phyloP scores from a whole-genome alignment of 129 eudicot genomes.

The Flaveria linearis region DNA sequence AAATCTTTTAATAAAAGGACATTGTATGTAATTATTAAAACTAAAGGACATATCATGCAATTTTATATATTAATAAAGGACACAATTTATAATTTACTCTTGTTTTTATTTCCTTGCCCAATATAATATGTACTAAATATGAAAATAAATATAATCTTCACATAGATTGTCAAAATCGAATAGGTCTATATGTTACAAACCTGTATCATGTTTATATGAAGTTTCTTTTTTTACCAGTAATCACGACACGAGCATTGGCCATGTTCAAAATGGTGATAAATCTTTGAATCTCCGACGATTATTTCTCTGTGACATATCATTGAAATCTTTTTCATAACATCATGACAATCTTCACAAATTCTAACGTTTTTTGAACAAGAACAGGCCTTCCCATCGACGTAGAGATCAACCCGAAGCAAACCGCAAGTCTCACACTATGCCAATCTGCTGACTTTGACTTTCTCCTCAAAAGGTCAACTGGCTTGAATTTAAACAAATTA shows the following conservation, averaged over 20 bases:
- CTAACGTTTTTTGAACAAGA: constrained; percentile 59
- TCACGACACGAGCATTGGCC: constrained; percentile 72
- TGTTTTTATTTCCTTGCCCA: too few species aligned
- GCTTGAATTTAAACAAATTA: constrained; percentile 45
- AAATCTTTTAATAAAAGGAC: too few species aligned
- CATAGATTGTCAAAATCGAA: neutral
- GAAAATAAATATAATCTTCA: neutral
- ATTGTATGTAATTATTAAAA: too few species aligned
- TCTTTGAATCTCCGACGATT: constrained; percentile 79
- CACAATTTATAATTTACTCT: too few species aligned
- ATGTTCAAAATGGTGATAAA: constrained; percentile 66
- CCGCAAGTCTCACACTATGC: constrained; percentile 75
- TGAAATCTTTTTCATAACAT: constrained; percentile 61
- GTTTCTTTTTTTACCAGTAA: constrained; percentile 56
- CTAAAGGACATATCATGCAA: too few species aligned
- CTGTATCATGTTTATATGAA: neutral
- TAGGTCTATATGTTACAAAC: neutral
- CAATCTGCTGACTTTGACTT: constrained; percentile 44
- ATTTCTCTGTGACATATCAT: constrained; percentile 53
- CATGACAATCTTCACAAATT: constrained; percentile 73
- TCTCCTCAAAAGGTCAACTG: constrained; percentile 38
- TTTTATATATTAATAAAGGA: too few species aligned
- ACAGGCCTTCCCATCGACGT: constrained; percentile 51
- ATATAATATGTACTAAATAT: neutral
- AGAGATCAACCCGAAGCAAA: constrained; percentile 58